Evolutionary conservation across 345 rosid genomes (phyloP), one percentile per base, ranked within the genome.

Genomic region (Physaria fendleri): DNA sequence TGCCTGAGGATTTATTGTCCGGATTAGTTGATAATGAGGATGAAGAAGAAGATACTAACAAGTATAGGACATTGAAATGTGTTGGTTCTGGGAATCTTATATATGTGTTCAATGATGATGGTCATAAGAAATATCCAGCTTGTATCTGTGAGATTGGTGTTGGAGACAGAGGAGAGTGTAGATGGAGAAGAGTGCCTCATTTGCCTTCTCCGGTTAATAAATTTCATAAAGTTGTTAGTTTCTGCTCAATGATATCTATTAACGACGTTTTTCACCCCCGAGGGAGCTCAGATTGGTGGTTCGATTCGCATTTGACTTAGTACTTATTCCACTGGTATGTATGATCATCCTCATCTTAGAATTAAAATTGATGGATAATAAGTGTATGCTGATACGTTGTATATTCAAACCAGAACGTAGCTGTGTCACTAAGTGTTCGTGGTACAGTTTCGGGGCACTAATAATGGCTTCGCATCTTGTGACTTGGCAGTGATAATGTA

Each of bases 81-180:
- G 87, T 85, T n/a, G 97, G 88, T 11, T 66, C 78, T 44, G 94
- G 95, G 16, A 71, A 78, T 56, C 74, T 90, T 48, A 55, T 90
- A 1, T 90, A 87, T 62, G 91, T 90, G 29, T 85, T 87, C 57
- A 83, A 85, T 33, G 89, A 85, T 62, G 94, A 90, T 59, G 78
- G 79, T 48, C 95, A 87, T 63, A 78, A 78, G 66, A 85, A 75
- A 27, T 90, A 81, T 73, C 95, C 95, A n/a, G 88, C 97, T 74
- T 90, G 94, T 65, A 62, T 87, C 4, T 85, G 94, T 66, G 83
- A 90, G 76, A 77, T 90, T 18, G 39, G 24, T 33, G 56, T 68
- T 32, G 61, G 70, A 3, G 75, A 73, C 13, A 35, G 70, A 8
- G 77, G 70, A 0, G 70, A 58, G 11, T 81, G 81, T 54, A 73